Evolutionary conservation across 139 green algal species (phyloP).

Genomic region (Eudorina sp.): DNA sequence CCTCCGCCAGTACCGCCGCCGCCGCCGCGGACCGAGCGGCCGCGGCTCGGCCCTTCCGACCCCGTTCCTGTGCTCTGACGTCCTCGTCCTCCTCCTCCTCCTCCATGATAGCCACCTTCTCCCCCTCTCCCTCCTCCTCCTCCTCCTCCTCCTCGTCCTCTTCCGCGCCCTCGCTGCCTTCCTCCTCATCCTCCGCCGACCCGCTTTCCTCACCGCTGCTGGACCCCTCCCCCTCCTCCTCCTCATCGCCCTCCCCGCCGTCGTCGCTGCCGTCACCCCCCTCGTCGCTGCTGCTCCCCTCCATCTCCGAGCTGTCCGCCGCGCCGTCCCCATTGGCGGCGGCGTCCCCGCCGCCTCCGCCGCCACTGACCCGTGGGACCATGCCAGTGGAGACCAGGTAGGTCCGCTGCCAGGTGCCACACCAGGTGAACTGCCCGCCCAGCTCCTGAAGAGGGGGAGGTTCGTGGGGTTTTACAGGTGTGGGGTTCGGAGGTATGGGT

Average conservation of each 20-base stretch:
- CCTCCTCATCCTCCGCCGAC: neutral
- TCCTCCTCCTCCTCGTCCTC: neutral
- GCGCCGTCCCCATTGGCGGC: neutral
- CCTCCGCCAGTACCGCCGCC: neutral
- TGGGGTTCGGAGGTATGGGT: no score
- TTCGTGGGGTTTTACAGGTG: no score
- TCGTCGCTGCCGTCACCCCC: neutral
- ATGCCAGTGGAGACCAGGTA: slow-evolving; percentile 11
- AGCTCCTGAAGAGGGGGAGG: slow-evolving; percentile 40
- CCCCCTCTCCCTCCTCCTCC: neutral
- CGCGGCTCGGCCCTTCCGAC: no score
- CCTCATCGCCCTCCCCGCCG: neutral
- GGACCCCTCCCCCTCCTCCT: neutral
- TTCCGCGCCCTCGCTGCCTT: neutral
- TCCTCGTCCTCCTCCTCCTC: no score
- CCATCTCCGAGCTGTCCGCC: no score
- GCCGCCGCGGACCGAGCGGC: neutral
- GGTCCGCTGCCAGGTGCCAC: slow-evolving; percentile 43
- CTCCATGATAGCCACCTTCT: neutral
- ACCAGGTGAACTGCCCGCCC: slow-evolving; percentile 21
- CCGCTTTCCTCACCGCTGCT: neutral
- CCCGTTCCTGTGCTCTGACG: no score
- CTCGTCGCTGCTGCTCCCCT: neutral
- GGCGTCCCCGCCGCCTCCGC: neutral
- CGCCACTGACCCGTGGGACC: neutral